These are phyloP conservation scores for Tuber calosporum DNA, from an alignment of 495 filamentous ascomycete species.

Conservation along the genomic window DNA sequence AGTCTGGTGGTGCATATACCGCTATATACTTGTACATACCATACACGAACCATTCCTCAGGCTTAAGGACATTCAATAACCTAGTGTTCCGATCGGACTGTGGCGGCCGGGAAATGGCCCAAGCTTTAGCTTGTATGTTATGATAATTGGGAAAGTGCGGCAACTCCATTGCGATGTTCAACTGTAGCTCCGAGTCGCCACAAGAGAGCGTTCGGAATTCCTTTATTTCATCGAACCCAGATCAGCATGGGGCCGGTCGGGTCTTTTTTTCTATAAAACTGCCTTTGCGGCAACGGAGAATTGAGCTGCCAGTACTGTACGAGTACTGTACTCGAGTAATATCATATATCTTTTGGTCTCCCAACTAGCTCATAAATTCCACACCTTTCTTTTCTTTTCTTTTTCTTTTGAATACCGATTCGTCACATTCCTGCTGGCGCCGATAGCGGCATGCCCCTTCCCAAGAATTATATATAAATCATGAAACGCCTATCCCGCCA, in stretches of 20 bases:
- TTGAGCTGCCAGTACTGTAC: background rate
- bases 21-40: background rate
- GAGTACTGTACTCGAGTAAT: too few species aligned
- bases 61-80: background rate
- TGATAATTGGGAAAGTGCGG: background rate
- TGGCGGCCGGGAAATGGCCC: background rate
- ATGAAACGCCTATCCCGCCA: background rate
- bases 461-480: background rate
- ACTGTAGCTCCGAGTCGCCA: background rate
- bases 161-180: background rate
- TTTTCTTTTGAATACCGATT: background rate
- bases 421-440: background rate
- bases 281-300: background rate
- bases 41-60: background rate
- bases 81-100: background rate
- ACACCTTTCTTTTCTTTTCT: background rate
- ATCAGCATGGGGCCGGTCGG: background rate
- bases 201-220: background rate
- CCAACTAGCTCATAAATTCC: background rate
- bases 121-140: background rate
- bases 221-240: background rate
- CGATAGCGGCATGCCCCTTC: background rate
- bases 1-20: background rate
- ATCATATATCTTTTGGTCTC: background rate
- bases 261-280: background rate